These are phyloP conservation scores for Rhododendron molle DNA, from an alignment of 148 eudicot species.

Conservation along the genomic window DNA sequence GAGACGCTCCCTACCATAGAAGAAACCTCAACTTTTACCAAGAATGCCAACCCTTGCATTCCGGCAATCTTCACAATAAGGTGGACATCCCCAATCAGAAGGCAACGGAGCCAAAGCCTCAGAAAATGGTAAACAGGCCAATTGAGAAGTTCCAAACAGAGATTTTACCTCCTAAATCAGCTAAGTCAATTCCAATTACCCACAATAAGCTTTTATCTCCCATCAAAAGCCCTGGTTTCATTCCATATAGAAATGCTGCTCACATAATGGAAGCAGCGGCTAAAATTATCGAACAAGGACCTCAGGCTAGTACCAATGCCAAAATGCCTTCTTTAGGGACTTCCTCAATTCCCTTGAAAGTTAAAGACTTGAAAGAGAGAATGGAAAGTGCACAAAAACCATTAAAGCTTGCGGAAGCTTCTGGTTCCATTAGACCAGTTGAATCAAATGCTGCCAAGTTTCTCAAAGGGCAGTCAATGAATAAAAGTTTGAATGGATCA, in stretches of 20 bases:
- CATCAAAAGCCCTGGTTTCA: constrained; percentile 64
- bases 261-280: constrained; percentile 95
- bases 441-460: constrained; percentile 59
- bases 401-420: constrained; percentile 33
- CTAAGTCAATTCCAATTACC: constrained; percentile 79
- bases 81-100: constrained; percentile 33
- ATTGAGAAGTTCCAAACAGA: constrained; percentile 87
- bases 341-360: constrained; percentile 64
- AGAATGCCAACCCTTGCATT: constrained; percentile 33
- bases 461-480: constrained; percentile 54
- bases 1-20: constrained; percentile 40
- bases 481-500: constrained; percentile 61
- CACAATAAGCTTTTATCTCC: constrained; percentile 94
- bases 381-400: constrained; percentile 47
- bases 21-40: constrained; percentile 43
- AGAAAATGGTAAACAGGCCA: constrained; percentile 44
- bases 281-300: constrained; percentile 66
- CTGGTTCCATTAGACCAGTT: constrained; percentile 31
- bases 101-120: constrained; percentile 36
- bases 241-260: constrained; percentile 63
- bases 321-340: constrained; percentile 52
- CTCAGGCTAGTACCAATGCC: constrained; percentile 35
- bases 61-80: constrained; percentile 32
- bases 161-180: constrained; percentile 77
- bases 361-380: constrained; percentile 65